phyloP scores from a whole-genome alignment of 2,329 filamentous ascomycete genomes.

The Aspergillus japonicus region DNA sequence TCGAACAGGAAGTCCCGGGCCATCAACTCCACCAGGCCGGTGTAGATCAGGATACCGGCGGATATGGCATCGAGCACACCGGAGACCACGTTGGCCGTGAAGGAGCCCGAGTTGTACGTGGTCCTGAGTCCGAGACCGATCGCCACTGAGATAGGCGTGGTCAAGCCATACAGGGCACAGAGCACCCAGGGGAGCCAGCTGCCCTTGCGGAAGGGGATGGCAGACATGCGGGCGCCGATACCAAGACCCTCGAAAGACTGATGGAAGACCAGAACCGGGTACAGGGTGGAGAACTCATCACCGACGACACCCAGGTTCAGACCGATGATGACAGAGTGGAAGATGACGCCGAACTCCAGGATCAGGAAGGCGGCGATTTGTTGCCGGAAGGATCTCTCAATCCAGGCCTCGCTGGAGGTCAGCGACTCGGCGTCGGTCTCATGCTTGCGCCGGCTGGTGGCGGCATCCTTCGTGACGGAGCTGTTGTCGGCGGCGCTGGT shows the following conservation, averaged over 20 bases:
- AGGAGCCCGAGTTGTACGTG: slow-evolving; percentile 13
- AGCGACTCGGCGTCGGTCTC: slow-evolving; percentile 4
- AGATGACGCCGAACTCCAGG: slow-evolving; percentile 62
- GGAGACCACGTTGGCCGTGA: slow-evolving; percentile 9
- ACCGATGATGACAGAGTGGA: slow-evolving; percentile 64
- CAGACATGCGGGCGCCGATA: slow-evolving; percentile 60
- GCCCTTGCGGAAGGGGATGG: slow-evolving; percentile 51
- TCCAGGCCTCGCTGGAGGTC: background rate
- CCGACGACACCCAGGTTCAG: slow-evolving; percentile 61
- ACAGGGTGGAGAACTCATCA: slow-evolving; percentile 57
- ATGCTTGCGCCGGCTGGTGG: background rate
- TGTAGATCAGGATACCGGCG: slow-evolving; percentile 14
- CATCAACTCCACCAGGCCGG: slow-evolving; percentile 12
- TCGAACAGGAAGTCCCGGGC: slow-evolving; percentile 17
- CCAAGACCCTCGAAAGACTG: slow-evolving; percentile 64
- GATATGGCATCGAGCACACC: slow-evolving; percentile 13
- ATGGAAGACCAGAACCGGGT: slow-evolving; percentile 62
- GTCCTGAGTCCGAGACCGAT: slow-evolving; percentile 13
- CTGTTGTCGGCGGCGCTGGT: slow-evolving; percentile 8
- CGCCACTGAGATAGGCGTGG: slow-evolving; percentile 14
- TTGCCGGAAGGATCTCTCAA: slow-evolving; percentile 34
- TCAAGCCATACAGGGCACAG: slow-evolving; percentile 13
- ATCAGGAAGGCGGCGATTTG: slow-evolving; percentile 45
- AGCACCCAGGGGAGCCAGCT: slow-evolving; percentile 14
- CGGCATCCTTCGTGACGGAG: background rate